Conservation (phyloP, 768 basidiomycete species). For the Chalciporus sphaerocephalus region DNA sequence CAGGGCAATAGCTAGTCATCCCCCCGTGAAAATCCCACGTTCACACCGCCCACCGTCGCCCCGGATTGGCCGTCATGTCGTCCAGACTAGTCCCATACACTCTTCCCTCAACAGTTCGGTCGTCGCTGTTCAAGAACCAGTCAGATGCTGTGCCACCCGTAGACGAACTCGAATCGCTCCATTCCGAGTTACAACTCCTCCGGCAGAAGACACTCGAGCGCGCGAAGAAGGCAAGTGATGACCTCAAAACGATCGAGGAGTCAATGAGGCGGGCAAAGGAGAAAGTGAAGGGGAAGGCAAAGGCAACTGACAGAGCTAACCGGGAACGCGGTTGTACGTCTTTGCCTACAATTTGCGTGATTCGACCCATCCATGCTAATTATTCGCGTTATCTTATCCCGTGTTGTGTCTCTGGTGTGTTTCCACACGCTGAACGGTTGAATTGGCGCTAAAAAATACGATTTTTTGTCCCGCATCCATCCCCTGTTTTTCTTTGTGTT, state of each 20-base stretch:
- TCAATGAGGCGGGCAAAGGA: conserved; percentile 74
- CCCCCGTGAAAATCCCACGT: conserved; percentile 9
- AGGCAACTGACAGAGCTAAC: conserved; percentile 65
- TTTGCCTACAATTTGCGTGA: conserved; percentile 13
- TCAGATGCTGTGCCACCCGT: conserved; percentile 65
- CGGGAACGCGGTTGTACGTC: conserved; percentile 73
- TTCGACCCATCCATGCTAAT: conserved; percentile 9
- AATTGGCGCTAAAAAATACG: conserved; percentile 9
- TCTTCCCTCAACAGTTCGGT: conserved; percentile 47
- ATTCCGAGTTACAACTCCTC: conserved; percentile 54
- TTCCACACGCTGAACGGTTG: conserved; percentile 8
- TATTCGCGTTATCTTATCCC: conserved; percentile 16
- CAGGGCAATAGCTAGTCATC: conserved; percentile 9
- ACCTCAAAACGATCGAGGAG: conserved; percentile 70
- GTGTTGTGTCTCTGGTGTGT: conserved; percentile 1
- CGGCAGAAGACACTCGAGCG: conserved; percentile 55
- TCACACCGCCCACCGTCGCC: conserved; percentile 9
- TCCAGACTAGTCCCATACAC: conserved; percentile 52
- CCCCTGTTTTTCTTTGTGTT: not conserved
- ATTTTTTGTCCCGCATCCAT: not conserved
- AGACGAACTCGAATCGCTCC: conserved; percentile 65
- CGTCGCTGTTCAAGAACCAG: conserved; percentile 57
- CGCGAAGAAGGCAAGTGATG: conserved; percentile 70
- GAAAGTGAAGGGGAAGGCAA: conserved; percentile 69
- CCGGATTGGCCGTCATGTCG: conserved; percentile 47